A percentile compares a stretch with the other conserved stretches of the same genome.
Conservation (phyloP, 805 yeast species). For the Sungouiella blattae region DNA sequence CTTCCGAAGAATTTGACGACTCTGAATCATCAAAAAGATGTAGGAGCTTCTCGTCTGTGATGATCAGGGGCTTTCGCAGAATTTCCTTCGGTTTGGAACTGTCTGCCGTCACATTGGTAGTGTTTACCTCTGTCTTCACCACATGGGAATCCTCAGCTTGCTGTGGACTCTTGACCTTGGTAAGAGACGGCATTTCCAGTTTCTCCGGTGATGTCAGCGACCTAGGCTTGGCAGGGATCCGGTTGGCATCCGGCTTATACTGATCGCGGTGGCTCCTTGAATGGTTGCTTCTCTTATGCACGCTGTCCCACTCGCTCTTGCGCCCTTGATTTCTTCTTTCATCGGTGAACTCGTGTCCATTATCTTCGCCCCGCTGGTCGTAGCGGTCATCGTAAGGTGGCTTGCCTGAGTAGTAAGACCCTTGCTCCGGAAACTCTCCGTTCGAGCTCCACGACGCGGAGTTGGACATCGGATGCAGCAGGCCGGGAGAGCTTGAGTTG, state of each 20-base stretch:
- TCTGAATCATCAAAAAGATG: conserved; percentile 17
- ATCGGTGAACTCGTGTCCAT: not conserved
- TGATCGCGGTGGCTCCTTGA: not conserved
- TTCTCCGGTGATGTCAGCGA: not conserved
- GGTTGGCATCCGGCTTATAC: conserved; percentile 1
- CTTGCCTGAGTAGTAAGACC: conserved; percentile 1
- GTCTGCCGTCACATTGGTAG: not conserved
- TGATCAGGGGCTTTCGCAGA: not conserved
- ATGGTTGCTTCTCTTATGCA: not conserved
- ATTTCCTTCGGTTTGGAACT: not conserved
- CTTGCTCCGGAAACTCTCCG: not conserved
- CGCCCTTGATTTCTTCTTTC: not conserved
- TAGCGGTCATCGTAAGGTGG: not conserved
- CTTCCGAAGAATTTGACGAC: no score
- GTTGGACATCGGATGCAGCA: no score
- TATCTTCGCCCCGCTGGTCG: not conserved
- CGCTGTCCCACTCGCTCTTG: conserved; percentile 1
- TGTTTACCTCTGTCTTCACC: no score
- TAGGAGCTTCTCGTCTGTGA: conserved; percentile 11
- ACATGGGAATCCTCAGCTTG: no score
- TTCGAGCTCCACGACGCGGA: no score
- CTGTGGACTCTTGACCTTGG: not conserved
- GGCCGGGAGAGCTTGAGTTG: no score
- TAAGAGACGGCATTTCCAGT: not conserved
- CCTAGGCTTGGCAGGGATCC: not conserved